A percentile compares a stretch with the other conserved stretches of the same genome.
These are phyloP conservation scores for Crithidia sp. DNA, from an alignment of 208 protist genomes.

Conservation along the genomic window DNA sequence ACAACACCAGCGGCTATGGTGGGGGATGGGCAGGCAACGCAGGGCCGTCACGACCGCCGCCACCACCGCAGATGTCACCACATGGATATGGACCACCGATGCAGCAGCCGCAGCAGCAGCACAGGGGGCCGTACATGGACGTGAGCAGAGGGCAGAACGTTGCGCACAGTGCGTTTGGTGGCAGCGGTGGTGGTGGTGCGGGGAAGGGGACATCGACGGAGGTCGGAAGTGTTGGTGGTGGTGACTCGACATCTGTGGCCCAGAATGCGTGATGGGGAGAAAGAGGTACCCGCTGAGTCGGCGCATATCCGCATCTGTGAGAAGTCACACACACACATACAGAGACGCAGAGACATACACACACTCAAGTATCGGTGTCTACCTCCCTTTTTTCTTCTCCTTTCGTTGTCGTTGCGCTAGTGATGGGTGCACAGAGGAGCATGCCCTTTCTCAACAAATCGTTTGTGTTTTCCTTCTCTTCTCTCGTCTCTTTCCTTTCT, in stretches of 20 bases:
- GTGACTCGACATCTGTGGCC: background rate
- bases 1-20: background rate
- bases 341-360: no score
- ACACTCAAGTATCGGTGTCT: no score
- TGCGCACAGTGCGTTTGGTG: background rate
- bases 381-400: no score
- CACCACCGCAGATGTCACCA: conserved; percentile 13
- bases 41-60: background rate
- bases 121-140: background rate
- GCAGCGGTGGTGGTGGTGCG: no score
- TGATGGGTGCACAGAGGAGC: no score
- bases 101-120: conserved; percentile 29
- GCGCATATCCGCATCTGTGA: no score
- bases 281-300: no score
- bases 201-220: conserved; percentile 5
- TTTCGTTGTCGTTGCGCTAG: no score
- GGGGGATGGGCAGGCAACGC: background rate
- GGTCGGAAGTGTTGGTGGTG: background rate
- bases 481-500: no score
- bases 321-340: no score
- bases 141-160: background rate
- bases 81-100: conserved; percentile 6
- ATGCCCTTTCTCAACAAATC: no score
- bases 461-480: no score
- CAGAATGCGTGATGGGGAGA: background rate